Evolutionary conservation across 129 eudicot genomes (phyloP).

Genomic region (Chrysanthemum lavandulifolium): DNA sequence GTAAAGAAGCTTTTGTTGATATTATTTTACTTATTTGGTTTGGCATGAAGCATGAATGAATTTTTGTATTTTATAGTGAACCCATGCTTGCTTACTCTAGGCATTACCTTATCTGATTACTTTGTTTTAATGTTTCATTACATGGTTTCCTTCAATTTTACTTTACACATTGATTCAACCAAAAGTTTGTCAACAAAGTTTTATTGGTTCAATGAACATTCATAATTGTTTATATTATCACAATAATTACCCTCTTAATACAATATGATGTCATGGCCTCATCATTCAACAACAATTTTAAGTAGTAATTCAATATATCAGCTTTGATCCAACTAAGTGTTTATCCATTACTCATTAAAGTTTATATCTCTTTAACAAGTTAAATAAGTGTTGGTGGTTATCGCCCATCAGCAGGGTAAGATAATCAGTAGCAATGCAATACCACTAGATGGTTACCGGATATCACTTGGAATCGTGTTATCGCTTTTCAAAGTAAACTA

Average conservation of each 20-base stretch:
- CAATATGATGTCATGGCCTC: constrained; percentile 18
- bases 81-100: constrained; percentile 44
- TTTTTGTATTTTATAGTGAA: constrained; percentile 4
- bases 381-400: too few species aligned
- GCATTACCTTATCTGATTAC: constrained; percentile 33
- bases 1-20: constrained; percentile 15
- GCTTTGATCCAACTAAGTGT: too few species aligned
- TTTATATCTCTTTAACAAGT: too few species aligned
- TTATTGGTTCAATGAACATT: background rate
- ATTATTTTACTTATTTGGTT: constrained; percentile 25
- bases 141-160: constrained; percentile 24
- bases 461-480: too few species aligned
- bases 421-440: too few species aligned
- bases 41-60: constrained; percentile 22
- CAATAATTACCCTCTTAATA: constrained; percentile 16
- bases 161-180: constrained; percentile 33
- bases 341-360: too few species aligned
- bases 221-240: background rate
- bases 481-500: too few species aligned
- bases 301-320: background rate
- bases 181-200: constrained; percentile 24
- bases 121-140: constrained; percentile 17
- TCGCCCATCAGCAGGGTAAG: too few species aligned
- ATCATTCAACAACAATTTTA: constrained; percentile 5
- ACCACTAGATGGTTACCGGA: too few species aligned